phyloP scores from a whole-genome alignment of 192 early-diverging fungal species.

The Umbelopsis vinacea region DNA sequence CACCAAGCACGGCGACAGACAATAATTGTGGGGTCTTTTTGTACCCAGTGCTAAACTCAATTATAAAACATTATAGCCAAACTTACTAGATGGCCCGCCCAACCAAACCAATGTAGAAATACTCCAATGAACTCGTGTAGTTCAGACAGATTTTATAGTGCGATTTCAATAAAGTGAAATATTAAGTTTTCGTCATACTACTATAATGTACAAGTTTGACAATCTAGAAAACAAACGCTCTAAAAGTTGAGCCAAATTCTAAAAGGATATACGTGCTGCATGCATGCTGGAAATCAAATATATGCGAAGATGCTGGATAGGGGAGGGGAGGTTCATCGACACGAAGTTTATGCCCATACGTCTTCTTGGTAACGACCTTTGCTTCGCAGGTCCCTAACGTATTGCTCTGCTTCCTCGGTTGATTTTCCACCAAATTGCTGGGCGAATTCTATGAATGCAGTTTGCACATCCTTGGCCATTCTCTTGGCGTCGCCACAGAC shows the following conservation, averaged over 20 bases:
- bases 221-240: conserved; percentile 12
- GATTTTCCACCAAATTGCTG: conserved; percentile 63
- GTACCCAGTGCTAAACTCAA: neutral
- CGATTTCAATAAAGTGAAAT: no score
- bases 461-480: conserved; percentile 93
- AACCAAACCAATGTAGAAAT: no score
- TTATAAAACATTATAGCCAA: neutral
- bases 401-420: conserved; percentile 70
- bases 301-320: no score
- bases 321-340: no score
- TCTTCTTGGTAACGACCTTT: conserved; percentile 92
- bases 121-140: no score
- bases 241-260: neutral
- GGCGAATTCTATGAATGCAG: conserved; percentile 71
- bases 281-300: neutral
- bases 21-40: neutral
- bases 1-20: conserved; percentile 53
- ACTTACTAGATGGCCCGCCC: neutral
- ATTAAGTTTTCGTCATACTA: no score
- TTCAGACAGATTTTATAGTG: no score
- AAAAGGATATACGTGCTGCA: conserved; percentile 8
- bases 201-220: no score
- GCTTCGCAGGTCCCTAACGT: conserved; percentile 84
- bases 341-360: conserved; percentile 78
- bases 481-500: conserved; percentile 96